Conservation (phyloP, 305 asterid genomes). For the Fraxinus angustifolia region DNA sequence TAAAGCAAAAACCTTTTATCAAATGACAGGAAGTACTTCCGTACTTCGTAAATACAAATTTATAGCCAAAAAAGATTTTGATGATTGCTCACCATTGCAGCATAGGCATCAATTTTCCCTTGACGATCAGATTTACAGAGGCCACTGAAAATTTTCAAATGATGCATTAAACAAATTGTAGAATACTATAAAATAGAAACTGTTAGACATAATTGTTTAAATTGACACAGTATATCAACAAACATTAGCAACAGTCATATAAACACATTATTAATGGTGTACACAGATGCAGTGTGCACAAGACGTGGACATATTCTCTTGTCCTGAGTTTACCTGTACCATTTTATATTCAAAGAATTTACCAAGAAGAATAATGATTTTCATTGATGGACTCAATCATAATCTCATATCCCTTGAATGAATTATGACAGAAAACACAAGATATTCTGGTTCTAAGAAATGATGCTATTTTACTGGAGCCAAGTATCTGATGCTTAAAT, state of each 20-base stretch:
- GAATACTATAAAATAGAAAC: neutral
- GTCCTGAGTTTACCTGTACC: neutral
- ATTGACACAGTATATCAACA: neutral
- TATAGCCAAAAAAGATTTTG: neutral
- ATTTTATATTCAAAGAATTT: neutral
- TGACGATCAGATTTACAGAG: constrained; percentile 50
- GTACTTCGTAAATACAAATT: neutral
- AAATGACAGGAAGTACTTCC: neutral
- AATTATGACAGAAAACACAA: no score
- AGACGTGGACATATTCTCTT: neutral
- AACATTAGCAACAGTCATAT: neutral
- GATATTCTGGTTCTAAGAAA: no score
- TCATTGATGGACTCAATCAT: neutral
- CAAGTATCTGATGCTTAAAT: neutral
- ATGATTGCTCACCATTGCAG: constrained; percentile 60
- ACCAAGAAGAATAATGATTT: neutral
- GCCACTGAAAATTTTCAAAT: constrained; percentile 45
- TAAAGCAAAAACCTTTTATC: neutral
- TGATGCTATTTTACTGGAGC: no score
- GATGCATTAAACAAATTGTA: neutral
- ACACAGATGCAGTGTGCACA: neutral
- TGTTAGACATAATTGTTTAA: neutral
- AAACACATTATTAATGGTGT: neutral
- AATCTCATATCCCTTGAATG: neutral
- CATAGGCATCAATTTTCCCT: constrained; percentile 67